Conservation (phyloP, 495 filamentous ascomycete genomes). For the Stereocaulon alpinum region DNA sequence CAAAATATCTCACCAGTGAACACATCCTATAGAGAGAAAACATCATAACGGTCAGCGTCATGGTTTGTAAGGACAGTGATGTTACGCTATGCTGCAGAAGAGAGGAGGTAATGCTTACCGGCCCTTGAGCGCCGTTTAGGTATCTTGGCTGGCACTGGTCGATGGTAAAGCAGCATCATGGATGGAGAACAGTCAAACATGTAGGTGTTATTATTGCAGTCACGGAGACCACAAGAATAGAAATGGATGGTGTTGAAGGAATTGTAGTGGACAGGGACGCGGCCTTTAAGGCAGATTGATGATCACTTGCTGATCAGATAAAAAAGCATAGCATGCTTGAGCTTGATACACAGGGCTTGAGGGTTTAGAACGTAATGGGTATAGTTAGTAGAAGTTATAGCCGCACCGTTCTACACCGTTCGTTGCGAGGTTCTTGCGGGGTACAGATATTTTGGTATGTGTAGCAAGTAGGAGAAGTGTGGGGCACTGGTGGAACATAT, state of each 20-base stretch:
- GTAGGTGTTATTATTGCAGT: conserved; percentile 11
- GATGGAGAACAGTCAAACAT: conserved; percentile 22
- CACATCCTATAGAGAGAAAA: conserved; percentile 37
- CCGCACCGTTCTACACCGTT: conserved; percentile 16
- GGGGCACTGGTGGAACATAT: conserved; percentile 7
- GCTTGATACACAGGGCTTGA: conserved; percentile 22
- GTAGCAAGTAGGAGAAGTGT: conserved; percentile 9
- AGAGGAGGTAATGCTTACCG: conserved; percentile 34
- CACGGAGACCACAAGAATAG: conserved; percentile 9
- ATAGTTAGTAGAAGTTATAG: conserved; percentile 20
- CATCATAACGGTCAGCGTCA: conserved; percentile 12
- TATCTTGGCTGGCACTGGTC: conserved; percentile 45
- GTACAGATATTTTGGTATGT: conserved; percentile 6
- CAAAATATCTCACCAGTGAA: conserved; percentile 41
- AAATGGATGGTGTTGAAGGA: background rate
- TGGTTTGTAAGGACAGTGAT: background rate
- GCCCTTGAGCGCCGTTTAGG: conserved; percentile 52
- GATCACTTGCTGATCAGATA: conserved; percentile 19
- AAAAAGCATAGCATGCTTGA: conserved; percentile 14
- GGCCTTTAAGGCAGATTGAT: conserved; percentile 18
- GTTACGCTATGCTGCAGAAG: background rate
- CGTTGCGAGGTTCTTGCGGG: conserved; percentile 7
- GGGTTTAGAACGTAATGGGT: conserved; percentile 17
- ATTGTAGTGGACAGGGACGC: conserved; percentile 6
- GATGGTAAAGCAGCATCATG: conserved; percentile 49